Evolutionary conservation across 1,139 yeast species (phyloP).

Genomic region (Tardiomyces digboiensis): DNA sequence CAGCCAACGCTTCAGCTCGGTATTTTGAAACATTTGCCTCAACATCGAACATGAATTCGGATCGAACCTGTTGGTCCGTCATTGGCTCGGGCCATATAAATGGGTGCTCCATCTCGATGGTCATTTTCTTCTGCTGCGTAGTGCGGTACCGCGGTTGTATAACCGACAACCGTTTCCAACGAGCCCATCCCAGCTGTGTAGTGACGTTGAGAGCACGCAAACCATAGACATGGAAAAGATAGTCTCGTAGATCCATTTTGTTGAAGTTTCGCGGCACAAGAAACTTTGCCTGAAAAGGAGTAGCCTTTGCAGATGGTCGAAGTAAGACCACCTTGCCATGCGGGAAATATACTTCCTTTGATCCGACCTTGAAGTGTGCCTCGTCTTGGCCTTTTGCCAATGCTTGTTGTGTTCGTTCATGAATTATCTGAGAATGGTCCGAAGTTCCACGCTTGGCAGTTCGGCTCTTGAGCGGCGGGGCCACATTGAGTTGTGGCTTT

Average conservation of each 20-base stretch:
- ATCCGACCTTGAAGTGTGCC: slow-evolving; percentile 80
- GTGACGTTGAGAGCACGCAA: slow-evolving; percentile 81
- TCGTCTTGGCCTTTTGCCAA: not conserved
- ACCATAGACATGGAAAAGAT: slow-evolving; percentile 80
- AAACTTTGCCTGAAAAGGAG: slow-evolving; percentile 94
- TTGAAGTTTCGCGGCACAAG: slow-evolving; percentile 87
- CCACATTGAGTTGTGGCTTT: not conserved
- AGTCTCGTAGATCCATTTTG: slow-evolving; percentile 85
- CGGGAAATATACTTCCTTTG: slow-evolving; percentile 66
- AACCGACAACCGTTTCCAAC: slow-evolving; percentile 49
- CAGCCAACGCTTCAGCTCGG: slow-evolving; percentile 20
- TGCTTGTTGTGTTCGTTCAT: not conserved
- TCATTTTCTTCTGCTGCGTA: slow-evolving; percentile 88
- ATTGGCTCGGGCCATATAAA: slow-evolving; percentile 81
- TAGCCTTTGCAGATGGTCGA: slow-evolving; percentile 87
- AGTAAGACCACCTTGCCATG: slow-evolving; percentile 69
- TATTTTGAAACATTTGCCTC: slow-evolving; percentile 21
- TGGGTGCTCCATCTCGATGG: slow-evolving; percentile 88
- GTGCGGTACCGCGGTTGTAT: slow-evolving; percentile 66
- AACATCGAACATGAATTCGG: slow-evolving; percentile 17
- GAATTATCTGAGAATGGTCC: not conserved
- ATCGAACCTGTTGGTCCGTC: slow-evolving; percentile 30
- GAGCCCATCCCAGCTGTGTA: slow-evolving; percentile 73
- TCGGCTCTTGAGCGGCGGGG: not conserved
- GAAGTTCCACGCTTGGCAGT: not conserved